Evolutionary conservation across 441 rosid genomes (phyloP), one percentile per base, ranked within the genome.

Genomic region (Isatis lusitanica): DNA sequence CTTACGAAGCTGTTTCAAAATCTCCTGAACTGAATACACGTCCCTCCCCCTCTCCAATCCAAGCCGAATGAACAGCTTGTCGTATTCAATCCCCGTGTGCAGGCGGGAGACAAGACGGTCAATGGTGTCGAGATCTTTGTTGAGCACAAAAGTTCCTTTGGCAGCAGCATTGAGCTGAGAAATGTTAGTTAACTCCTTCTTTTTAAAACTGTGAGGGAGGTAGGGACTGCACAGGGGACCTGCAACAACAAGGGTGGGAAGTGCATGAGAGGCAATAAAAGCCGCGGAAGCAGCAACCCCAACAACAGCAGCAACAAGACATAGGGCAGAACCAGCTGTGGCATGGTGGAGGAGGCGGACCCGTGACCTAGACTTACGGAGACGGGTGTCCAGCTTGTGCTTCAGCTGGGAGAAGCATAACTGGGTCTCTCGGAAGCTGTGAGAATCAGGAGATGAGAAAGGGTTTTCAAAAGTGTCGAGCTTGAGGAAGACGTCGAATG

Each of bases 91-190:
- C 16, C 82, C 85, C 17, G 56, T 69, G 70, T 86, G 75, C 62
- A 92, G 70, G 62, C 80, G 81, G 42, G 82, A 68, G 53, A 87
- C 90, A 67, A 87, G 88, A 36, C 94, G 53, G 73, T 77, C 88
- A 26, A 92, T 83, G 44, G 92, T 90, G 73, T 83, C 85, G 48
- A 92, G 87, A 73, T 84, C 81, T 38, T 79, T 66, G 76, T 82
- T 82, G 59, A 90, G 83, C 68, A 83, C 90, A 74, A 38, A 88
- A 26, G 88, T 81, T 40, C 89, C 90, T 73, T 59, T 87, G 17
- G 85, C 65, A 40, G 97, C 96, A 70, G 88, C 88, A 61, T 87
- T 83, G 60, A 92, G 97, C 78, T 87, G 92, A 70, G 82, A 79
- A 24, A 79, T 73, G 77, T 65, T 84, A 72, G 84, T 82, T 30